These are phyloP conservation scores for Dactylellina drechsleri DNA, from an alignment of 2,329 filamentous ascomycete genomes.

Conservation along the genomic window DNA sequence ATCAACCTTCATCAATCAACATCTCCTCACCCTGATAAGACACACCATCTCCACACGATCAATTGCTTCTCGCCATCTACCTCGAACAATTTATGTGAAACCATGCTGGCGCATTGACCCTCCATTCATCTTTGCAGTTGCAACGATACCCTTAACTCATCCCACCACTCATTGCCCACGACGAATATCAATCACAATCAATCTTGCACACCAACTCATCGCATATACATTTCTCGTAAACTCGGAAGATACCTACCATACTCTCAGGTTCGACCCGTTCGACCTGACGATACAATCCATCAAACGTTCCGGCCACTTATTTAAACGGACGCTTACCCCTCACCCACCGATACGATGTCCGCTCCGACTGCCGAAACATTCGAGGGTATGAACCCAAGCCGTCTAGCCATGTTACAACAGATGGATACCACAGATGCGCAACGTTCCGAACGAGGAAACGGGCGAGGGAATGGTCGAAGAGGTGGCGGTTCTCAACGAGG, in stretches of 20 bases:
- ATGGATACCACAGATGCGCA: constrained; percentile 18
- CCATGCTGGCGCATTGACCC: constrained; percentile 6
- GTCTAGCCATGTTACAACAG: constrained; percentile 48
- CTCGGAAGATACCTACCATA: no score
- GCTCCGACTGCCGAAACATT: constrained; percentile 20
- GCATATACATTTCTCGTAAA: neutral
- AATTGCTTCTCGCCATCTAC: neutral
- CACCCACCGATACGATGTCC: constrained; percentile 28
- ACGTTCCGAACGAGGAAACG: constrained; percentile 11
- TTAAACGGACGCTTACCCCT: constrained; percentile 4
- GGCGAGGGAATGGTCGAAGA: constrained; percentile 1
- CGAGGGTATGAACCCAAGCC: constrained; percentile 39
- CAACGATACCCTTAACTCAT: neutral
- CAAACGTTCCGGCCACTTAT: neutral
- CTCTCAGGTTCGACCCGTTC: neutral
- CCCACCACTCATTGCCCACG: constrained; percentile 39
- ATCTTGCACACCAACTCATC: constrained; percentile 13
- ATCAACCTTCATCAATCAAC: neutral
- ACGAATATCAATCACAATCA: constrained; percentile 17
- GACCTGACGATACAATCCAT: neutral
- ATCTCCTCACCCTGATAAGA: neutral
- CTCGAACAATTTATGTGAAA: neutral
- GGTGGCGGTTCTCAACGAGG: neutral
- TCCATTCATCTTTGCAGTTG: constrained; percentile 17
- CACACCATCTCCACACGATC: neutral